A percentile compares a stretch with the other conserved stretches of the same genome.
Evolutionary conservation across 129 eudicot species (phyloP).

Genomic region (Lonicera japonica): DNA sequence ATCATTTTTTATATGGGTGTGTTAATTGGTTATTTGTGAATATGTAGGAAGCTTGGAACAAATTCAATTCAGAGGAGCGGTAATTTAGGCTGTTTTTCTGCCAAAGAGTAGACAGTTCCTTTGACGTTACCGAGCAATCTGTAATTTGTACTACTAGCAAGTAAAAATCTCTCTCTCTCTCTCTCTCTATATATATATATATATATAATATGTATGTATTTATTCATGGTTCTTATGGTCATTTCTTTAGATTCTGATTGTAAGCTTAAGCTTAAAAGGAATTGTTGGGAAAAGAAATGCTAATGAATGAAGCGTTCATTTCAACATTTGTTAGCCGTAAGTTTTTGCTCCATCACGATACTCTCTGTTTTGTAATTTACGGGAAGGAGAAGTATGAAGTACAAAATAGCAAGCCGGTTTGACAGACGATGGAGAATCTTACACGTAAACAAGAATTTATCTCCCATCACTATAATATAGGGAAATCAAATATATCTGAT

Average conservation of each 20-base stretch:
- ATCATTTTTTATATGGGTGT: too few relatives aligned
- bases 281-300: not conserved
- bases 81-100: conserved; percentile 21
- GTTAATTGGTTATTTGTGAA: not conserved
- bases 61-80: conserved; percentile 87
- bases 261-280: conserved; percentile 1
- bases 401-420: not conserved
- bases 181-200: not conserved
- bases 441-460: too few relatives aligned
- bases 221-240: not conserved
- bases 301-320: not conserved
- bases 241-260: conserved; percentile 3
- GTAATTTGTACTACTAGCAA: conserved; percentile 1
- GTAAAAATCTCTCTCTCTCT: not conserved
- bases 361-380: not conserved
- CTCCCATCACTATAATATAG: too few relatives aligned
- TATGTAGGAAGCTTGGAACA: conserved; percentile 92
- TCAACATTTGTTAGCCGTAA: not conserved
- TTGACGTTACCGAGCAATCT: conserved; percentile 3
- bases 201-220: too few relatives aligned
- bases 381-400: not conserved
- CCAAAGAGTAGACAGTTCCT: not conserved
- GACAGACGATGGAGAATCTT: too few relatives aligned
- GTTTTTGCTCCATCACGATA: not conserved
- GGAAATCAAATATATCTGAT: too few relatives aligned